These are phyloP conservation scores for Chaetomiaceae sp. DNA, from an alignment of 2,329 filamentous ascomycete genomes.

Conservation along the genomic window DNA sequence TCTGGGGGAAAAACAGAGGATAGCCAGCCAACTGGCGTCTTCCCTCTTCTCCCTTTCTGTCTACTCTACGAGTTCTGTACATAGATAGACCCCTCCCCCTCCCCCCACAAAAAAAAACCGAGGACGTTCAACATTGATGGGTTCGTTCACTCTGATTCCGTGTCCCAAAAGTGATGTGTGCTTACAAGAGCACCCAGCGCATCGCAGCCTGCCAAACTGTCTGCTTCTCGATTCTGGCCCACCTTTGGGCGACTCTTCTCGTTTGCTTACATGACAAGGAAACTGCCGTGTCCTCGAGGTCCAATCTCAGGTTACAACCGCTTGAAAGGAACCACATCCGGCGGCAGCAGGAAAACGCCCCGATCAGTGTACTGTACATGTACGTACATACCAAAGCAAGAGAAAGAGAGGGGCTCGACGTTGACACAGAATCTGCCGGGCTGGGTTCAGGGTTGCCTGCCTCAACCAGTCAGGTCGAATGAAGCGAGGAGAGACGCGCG, in stretches of 20 bases:
- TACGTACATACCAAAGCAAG: background rate
- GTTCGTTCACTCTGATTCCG: too few relatives aligned
- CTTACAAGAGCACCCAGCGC: too few relatives aligned
- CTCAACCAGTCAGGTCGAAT: constrained; percentile 6
- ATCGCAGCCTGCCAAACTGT: too few relatives aligned
- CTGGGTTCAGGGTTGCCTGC: constrained; percentile 8
- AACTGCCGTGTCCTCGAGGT: background rate
- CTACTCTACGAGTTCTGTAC: background rate
- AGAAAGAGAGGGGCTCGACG: background rate
- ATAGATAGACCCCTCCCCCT: constrained; percentile 10
- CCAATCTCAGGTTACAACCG: background rate
- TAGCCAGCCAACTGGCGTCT: background rate
- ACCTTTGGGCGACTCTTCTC: background rate
- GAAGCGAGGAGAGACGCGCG: background rate
- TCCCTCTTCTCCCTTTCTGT: background rate
- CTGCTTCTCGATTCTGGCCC: too few relatives aligned
- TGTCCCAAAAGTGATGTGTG: too few relatives aligned
- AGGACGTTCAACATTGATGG: background rate
- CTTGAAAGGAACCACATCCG: constrained; percentile 2
- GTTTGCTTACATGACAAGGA: background rate
- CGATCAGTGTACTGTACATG: too few relatives aligned
- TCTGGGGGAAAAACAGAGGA: background rate
- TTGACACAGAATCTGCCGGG: background rate
- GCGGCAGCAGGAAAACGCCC: background rate
- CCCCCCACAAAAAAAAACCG: background rate